Evolutionary conservation across 257 asterid genomes (phyloP), one percentile per base, ranked within the genome.

Genomic region (Apocynum venetum): DNA sequence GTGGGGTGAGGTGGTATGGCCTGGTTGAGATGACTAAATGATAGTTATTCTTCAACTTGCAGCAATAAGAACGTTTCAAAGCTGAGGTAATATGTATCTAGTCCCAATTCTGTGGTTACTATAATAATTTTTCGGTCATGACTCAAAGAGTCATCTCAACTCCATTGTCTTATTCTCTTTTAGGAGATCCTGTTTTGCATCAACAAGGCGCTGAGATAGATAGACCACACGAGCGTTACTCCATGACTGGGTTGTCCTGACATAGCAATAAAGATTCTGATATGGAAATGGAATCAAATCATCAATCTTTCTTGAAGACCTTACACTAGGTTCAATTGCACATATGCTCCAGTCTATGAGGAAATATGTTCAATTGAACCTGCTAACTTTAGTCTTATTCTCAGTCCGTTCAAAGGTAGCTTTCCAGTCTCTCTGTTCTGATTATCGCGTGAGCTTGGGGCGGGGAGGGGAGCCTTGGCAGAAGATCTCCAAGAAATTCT

Each of bases 21-120:
- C 64, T 57, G 2, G 8, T 68, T 44, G 63, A 78, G 19, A 35
- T 35, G 64, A 56, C 66, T 55, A 44, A 43, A 10, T 53, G 78
- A 52, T 41, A 44, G 72, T 17, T 64, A 65, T 72, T 19, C 77
- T 25, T 10, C 71, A 72, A 78, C 78, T 49, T 57, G 70, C 67
- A 71, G 35, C 68, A 13, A 71, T 65, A 43, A 31, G 72, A 77
- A 60, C 43, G 46, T 72, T 40, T 47, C 73, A 78, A 47, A 19
- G 15, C 49, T 31, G 40, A 13, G 5, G 57, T 31, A 60, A 25
- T 35, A 13, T 43, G 44, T 40, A 1, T 6, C 17, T 43, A 46
- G 0, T n/a, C 49, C 51, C 25, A 43, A 6, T 13, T 70, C 44
- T 7, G 17, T 61, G 10, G 67, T 61, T 4, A 31, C 51, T 19